These are phyloP conservation scores for Dendrothele bispora DNA, from an alignment of 768 basidiomycete genomes.

Conservation along the genomic window DNA sequence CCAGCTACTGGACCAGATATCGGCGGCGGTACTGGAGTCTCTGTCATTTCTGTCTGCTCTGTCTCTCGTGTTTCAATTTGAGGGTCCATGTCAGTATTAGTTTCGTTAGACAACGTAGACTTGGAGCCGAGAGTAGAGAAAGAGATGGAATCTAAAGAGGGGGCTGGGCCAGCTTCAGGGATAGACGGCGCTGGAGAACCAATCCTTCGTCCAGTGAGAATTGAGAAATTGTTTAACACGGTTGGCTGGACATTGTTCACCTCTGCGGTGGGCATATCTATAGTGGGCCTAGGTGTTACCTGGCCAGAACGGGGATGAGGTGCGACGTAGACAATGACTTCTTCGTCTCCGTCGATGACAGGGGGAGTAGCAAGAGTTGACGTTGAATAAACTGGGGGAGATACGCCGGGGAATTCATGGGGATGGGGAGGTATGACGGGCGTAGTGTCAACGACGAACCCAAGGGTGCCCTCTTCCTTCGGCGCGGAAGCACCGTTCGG, in stretches of 20 bases:
- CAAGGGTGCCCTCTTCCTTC: too few species aligned
- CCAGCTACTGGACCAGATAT: too few species aligned
- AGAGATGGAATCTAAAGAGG: slow-evolving; percentile 28
- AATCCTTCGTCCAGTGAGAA: slow-evolving; percentile 2
- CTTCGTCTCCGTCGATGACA: slow-evolving; percentile 48
- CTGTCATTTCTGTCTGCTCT: too few species aligned
- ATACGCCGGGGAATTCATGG: too few species aligned
- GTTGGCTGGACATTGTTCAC: neutral
- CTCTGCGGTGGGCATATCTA: neutral
- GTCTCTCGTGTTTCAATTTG: neutral
- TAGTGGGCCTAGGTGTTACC: neutral
- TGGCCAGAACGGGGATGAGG: slow-evolving; percentile 57
- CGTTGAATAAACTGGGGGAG: too few species aligned
- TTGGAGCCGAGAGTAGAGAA: slow-evolving; percentile 32
- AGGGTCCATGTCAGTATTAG: too few species aligned
- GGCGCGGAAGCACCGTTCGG: too few species aligned
- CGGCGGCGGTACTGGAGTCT: too few species aligned
- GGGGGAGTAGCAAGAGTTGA: slow-evolving; percentile 16
- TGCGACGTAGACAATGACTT: slow-evolving; percentile 76
- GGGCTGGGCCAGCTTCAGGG: slow-evolving; percentile 8
- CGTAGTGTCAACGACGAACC: slow-evolving; percentile 12
- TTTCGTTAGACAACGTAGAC: neutral
- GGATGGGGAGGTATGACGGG: too few species aligned
- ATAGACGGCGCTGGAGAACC: neutral
- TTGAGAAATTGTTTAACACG: neutral